phyloP scores from a whole-genome alignment of 1,284 basidiomycete species.

The Sutorius eximius region DNA sequence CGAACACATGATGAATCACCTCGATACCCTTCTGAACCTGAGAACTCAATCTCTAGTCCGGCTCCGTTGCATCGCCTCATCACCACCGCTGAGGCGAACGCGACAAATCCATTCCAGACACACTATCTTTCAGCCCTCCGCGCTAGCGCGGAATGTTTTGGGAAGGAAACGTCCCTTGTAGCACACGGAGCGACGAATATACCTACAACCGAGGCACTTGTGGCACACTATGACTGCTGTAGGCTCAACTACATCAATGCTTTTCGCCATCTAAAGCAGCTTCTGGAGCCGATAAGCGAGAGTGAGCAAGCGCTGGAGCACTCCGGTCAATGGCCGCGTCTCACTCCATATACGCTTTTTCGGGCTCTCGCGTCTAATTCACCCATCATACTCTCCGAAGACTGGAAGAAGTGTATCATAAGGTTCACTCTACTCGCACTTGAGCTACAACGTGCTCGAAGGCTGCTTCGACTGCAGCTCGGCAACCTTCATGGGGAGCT shows the following conservation, averaged over 20 bases:
- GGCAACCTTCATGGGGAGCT: slow-evolving; percentile 30
- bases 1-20: neutral
- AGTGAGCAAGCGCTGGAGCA: slow-evolving; percentile 17
- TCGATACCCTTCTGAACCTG: too few relatives aligned
- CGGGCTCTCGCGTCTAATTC: slow-evolving; percentile 24
- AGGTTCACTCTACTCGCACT: slow-evolving; percentile 19
- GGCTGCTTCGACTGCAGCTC: slow-evolving; percentile 7
- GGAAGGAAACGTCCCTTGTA: slow-evolving; percentile 1
- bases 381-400: neutral
- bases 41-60: neutral
- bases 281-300: slow-evolving; percentile 10
- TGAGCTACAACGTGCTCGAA: slow-evolving; percentile 17
- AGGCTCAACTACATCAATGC: neutral
- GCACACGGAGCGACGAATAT: neutral
- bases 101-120: slow-evolving; percentile 15
- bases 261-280: slow-evolving; percentile 7
- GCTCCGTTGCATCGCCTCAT: slow-evolving; percentile 13
- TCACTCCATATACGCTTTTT: slow-evolving; percentile 30
- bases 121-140: slow-evolving; percentile 18
- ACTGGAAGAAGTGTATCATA: slow-evolving; percentile 34
- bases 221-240: slow-evolving; percentile 6
- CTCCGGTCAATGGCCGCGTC: slow-evolving; percentile 29
- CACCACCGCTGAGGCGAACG: neutral
- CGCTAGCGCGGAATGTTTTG: slow-evolving; percentile 15
- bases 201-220: slow-evolving; percentile 7